Percentiles rank a stretch among this genome's conserved stretches.
phyloP scores from a whole-genome alignment of 805 yeast genomes.

The Spathaspora sp. region DNA sequence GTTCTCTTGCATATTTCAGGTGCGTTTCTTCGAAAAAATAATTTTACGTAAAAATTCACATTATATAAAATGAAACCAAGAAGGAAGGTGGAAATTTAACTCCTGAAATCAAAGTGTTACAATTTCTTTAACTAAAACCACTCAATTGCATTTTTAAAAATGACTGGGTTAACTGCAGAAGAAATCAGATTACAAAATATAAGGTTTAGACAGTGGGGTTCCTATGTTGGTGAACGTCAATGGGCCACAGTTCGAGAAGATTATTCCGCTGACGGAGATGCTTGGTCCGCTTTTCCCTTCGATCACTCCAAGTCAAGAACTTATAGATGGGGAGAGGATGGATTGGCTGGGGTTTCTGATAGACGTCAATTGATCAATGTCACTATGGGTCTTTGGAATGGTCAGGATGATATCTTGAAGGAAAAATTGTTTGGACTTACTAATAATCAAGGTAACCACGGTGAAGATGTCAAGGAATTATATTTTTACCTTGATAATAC shows the following conservation, averaged over 20 bases:
- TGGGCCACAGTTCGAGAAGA: slow-evolving; percentile 90
- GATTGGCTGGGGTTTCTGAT: slow-evolving; percentile 86
- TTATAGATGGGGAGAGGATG: slow-evolving; percentile 96
- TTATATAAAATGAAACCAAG: background rate
- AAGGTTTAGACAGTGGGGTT: slow-evolving; percentile 90
- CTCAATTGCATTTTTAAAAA: background rate
- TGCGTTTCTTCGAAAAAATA: background rate
- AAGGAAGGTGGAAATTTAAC: no score
- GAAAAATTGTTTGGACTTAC: slow-evolving; percentile 87
- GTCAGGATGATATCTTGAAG: slow-evolving; percentile 76
- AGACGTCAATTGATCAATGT: slow-evolving; percentile 73
- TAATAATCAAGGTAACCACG: slow-evolving; percentile 92
- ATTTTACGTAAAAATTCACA: background rate
- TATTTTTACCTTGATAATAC: slow-evolving; percentile 87
- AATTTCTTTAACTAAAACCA: background rate
- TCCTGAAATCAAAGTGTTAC: background rate
- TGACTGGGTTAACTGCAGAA: slow-evolving; percentile 29
- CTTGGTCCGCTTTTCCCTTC: slow-evolving; percentile 86
- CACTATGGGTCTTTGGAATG: slow-evolving; percentile 90
- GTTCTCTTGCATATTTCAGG: background rate
- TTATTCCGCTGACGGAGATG: slow-evolving; percentile 80
- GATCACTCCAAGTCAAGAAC: slow-evolving; percentile 78
- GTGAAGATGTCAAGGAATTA: slow-evolving; percentile 88
- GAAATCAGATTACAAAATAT: slow-evolving; percentile 35
- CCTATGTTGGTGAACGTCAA: slow-evolving; percentile 82